Evolutionary conservation across 345 rosid species (phyloP), one percentile per base, ranked within the genome.

Genomic region (Psidium guajava): DNA sequence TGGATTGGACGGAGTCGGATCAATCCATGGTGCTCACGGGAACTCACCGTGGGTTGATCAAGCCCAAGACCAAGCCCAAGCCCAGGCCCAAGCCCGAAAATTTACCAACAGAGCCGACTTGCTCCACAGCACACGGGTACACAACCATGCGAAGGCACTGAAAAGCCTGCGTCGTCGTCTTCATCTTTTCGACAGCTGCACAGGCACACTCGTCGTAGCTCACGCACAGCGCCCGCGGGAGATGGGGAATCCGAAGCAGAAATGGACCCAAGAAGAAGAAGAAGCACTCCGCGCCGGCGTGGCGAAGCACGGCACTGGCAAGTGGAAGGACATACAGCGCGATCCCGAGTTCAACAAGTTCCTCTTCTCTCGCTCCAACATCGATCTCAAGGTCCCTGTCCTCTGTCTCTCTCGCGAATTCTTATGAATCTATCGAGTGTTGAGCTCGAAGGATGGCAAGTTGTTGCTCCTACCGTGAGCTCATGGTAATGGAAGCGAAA

Each of bases 201-300:
- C 44, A 8, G 12, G 47, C 25, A 47, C 77, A 36, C 77, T 32
- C 44, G 11, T 64, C 75, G 42, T 2, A 24, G 47, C 47, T 40
- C 47, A 44, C 77, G 11, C 77, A 11, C 24, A 21, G 77, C 47
- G 12, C 47, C 47, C 6, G 77, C 47, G 42, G n/a, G 84, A 84
- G 86, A 93, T 88, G 95, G 96, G 94, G 50, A 90, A 91, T 87
- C 96, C 92, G 82, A 95, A 92, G 86, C 95, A 93, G 87, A 91
- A 91, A 77, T 95, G 98, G 99, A 93, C 95, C 36, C 75, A 87
- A 81, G 95, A 93, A 83, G 99, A 95, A 89, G 99, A 95, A 84
- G 95, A 90, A 13, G 96, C 98, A 11, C 90, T 96, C 44, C 89
- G 89, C 82, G 94, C 91, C 24, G 99, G 98, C 84, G 86, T 95